A percentile compares a stretch with the other conserved stretches of the same genome.
Conservation (phyloP, 768 basidiomycete species). For the Naganishia vishniacii region DNA sequence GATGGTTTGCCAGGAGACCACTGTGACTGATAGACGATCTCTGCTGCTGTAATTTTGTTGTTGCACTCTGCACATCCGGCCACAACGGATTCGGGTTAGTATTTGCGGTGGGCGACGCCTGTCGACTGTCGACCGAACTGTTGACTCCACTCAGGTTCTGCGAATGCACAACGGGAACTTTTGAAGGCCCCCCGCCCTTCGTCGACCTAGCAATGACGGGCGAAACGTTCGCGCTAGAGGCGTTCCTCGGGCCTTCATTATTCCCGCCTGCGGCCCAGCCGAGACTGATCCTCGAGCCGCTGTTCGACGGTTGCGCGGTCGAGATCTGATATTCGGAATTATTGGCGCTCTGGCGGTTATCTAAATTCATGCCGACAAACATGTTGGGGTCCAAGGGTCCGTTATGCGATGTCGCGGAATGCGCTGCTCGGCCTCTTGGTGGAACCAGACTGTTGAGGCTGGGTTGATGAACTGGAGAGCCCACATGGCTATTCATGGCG, state of each 20-base stretch:
- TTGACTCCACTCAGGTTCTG: neutral
- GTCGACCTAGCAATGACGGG: neutral
- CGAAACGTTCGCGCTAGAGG: neutral
- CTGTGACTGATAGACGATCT: constrained; percentile 7
- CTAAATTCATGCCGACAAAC: constrained; percentile 1
- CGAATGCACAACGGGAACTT: neutral
- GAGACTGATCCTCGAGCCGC: constrained; percentile 1
- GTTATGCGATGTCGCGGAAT: neutral
- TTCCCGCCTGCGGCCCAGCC: neutral
- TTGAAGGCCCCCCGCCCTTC: neutral
- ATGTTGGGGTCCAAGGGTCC: constrained; percentile 7
- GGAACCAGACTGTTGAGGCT: constrained; percentile 15
- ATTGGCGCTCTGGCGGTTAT: neutral
- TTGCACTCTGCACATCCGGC: constrained; percentile 7
- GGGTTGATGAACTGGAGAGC: constrained; percentile 15
- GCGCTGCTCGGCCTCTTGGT: neutral
- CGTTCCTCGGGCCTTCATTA: neutral
- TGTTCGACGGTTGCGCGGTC: neutral
- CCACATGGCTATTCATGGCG: constrained; percentile 1
- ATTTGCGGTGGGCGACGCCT: constrained; percentile 2
- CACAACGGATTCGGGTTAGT: neutral
- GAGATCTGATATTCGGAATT: neutral
- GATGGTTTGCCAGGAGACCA: constrained; percentile 2
- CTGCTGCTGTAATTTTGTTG: neutral
- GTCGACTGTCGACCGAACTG: neutral